phyloP scores from a whole-genome alignment of 2,329 filamentous ascomycete genomes.

The Sporothrix protearum region DNA sequence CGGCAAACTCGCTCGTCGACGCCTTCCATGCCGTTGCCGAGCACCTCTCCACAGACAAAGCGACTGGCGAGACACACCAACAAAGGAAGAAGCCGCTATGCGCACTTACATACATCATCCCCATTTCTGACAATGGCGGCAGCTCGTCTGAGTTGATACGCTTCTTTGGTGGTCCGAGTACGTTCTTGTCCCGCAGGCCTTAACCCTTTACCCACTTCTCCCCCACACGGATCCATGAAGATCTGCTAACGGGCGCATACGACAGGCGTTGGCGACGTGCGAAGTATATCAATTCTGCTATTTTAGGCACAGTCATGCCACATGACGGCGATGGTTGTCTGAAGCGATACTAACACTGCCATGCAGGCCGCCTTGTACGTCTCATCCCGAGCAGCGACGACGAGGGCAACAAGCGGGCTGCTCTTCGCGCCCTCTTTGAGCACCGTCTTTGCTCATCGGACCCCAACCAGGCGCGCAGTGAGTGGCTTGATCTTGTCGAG shows the following conservation, averaged over 20 bases:
- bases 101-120: constrained; percentile 78
- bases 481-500: constrained; percentile 89
- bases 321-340: too few relatives aligned
- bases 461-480: constrained; percentile 59
- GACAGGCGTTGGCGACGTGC: constrained; percentile 61
- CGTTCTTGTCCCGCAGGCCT: constrained; percentile 23
- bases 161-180: constrained; percentile 90
- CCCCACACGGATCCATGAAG: background rate
- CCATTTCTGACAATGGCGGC: constrained; percentile 93
- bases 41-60: constrained; percentile 34
- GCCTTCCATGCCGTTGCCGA: constrained; percentile 64
- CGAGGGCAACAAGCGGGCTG: constrained; percentile 58
- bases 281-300: constrained; percentile 49
- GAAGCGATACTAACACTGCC: background rate
- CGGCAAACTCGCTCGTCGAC: constrained; percentile 91
- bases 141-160: constrained; percentile 90
- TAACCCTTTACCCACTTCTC: background rate
- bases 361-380: constrained; percentile 75
- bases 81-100: constrained; percentile 49
- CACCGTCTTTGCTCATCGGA: constrained; percentile 66
- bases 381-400: constrained; percentile 66
- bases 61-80: constrained; percentile 40
- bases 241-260: background rate
- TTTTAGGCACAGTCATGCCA: background rate
- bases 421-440: constrained; percentile 83